Conservation (phyloP, 805 yeast genomes). For the Lipomyces japonicus region DNA sequence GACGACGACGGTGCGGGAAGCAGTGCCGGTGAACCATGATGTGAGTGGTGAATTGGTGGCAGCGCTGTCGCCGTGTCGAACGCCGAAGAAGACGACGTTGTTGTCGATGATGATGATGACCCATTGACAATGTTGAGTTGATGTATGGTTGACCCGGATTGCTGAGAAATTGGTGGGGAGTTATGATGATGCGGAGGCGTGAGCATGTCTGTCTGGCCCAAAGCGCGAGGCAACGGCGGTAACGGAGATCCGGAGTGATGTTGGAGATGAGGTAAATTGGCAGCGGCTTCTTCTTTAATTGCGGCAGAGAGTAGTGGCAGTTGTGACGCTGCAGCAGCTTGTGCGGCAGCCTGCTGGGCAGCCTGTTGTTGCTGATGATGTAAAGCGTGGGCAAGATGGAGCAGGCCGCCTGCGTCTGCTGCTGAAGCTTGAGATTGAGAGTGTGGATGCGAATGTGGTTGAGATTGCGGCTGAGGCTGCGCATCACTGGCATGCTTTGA, state of each 20-base stretch:
- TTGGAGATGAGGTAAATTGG: background rate
- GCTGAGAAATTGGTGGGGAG: slow-evolving; percentile 13
- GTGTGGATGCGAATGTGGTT: slow-evolving; percentile 2
- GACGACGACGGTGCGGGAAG: background rate
- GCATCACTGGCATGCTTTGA: background rate
- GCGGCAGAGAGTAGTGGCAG: slow-evolving; percentile 6
- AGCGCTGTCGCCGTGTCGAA: slow-evolving; percentile 2
- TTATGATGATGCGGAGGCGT: slow-evolving; percentile 19
- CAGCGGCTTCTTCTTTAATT: slow-evolving; percentile 18
- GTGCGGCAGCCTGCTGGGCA: background rate
- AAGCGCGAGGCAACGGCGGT: slow-evolving; percentile 23
- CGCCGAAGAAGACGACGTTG: background rate
- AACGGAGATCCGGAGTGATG: slow-evolving; percentile 12
- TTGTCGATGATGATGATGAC: slow-evolving; percentile 1
- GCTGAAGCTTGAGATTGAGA: slow-evolving; percentile 11
- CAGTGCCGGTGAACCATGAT: background rate
- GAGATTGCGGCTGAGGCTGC: slow-evolving; percentile 2
- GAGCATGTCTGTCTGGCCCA: slow-evolving; percentile 25
- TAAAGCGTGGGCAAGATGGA: slow-evolving; percentile 26
- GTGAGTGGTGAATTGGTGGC: slow-evolving; percentile 2
- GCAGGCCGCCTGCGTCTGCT: slow-evolving; percentile 17
- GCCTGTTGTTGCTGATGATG: slow-evolving; percentile 18
- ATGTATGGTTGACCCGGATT: background rate
- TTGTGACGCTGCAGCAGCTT: slow-evolving; percentile 1
- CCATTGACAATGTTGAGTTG: slow-evolving; percentile 1